Base-by-base conservation (phyloP, 345 rosid species). In the Zanthoxylum bungeanum region DNA sequence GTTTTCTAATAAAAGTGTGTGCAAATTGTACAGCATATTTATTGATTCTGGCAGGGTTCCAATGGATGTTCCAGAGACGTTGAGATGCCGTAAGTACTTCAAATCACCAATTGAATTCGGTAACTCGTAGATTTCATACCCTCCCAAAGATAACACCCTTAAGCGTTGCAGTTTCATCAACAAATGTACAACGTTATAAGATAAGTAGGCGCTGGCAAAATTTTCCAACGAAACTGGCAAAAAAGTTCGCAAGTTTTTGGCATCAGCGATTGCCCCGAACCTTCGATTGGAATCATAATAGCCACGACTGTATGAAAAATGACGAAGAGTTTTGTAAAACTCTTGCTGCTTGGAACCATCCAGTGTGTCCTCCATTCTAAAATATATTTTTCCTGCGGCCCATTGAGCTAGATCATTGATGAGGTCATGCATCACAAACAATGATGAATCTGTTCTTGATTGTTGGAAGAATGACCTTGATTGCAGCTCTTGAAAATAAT, bases 161-260 rank as follows among this genome's bases (percentile, higher is more conserved):
- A 55, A 12, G 4, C 19, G 59, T 27, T 27, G 59, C 0, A 31
- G 30, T 60, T 49, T 27, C 34, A 49, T 12, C n/a, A 36, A 2
- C 10, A 16, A 2, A 66, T 0, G 1, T 0, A 5, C n/a, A n/a
- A n/a, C n/a, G n/a, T n/a, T 30, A 42, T 1, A 21, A 62, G 30
- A 9, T 7, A 7, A 3, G 17, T 42, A 42, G 46, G 10, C 46
- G 4, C 46, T 14, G n/a, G n/a, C n/a, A n/a, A n/a, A n/a, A n/a
- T n/a, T n/a, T n/a, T 17, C 12, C 0, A 16, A 37, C 7, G 4
- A 0, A 12, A 67, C 0, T 12, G 61, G 52, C 1, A 65, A 14
- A 44, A 75, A 61, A 6, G 74, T 60, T 16, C 78, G 56, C 25
- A 75, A 14, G n/a, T 19, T 10, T 52, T 59, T 5, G 16, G 12